A percentile compares a stretch with the other conserved stretches of the same genome.
Evolutionary conservation across 257 asterid genomes (phyloP).

Genomic region (Nicotiana noctiflora): DNA sequence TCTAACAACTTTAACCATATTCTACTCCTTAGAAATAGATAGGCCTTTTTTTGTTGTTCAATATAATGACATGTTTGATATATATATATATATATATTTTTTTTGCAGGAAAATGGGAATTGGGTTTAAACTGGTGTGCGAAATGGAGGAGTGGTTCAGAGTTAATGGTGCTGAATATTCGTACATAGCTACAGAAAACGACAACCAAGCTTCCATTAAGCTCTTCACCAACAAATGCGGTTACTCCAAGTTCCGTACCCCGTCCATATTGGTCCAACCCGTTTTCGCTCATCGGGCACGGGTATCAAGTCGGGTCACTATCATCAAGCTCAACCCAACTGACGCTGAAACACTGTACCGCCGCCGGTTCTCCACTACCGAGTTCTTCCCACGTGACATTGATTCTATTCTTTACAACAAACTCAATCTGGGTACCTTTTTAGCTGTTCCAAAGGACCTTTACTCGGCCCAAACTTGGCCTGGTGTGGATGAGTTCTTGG

Average conservation of each 20-base stretch:
- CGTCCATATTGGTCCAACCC: constrained; percentile 67
- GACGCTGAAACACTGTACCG: constrained; percentile 74
- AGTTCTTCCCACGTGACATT: constrained; percentile 85
- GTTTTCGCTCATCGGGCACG: constrained; percentile 65
- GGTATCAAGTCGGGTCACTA: constrained; percentile 21
- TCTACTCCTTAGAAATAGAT: no score
- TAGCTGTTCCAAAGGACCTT: constrained; percentile 45
- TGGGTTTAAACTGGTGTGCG: constrained; percentile 54
- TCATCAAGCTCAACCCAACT: constrained; percentile 37
- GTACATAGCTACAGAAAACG: constrained; percentile 83
- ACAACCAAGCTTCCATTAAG: constrained; percentile 64
- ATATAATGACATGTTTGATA: not conserved
- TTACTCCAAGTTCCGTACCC: constrained; percentile 72
- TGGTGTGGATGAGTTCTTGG: constrained; percentile 40
- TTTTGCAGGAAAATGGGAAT: constrained; percentile 74
- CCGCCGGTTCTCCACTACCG: constrained; percentile 51
- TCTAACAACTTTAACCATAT: no score
- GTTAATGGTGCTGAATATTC: constrained; percentile 79
- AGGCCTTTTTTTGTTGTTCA: not conserved
- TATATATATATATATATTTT: no score
- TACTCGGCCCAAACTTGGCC: constrained; percentile 45
- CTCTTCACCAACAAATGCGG: constrained; percentile 79
- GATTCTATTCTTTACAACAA: constrained; percentile 49
- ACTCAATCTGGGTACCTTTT: constrained; percentile 61
- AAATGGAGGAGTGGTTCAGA: constrained; percentile 64